Percentiles rank a stretch among this genome's conserved stretches.
These are phyloP conservation scores for Melastoma malabathricum DNA, from an alignment of 345 rosid species.

Conservation along the genomic window DNA sequence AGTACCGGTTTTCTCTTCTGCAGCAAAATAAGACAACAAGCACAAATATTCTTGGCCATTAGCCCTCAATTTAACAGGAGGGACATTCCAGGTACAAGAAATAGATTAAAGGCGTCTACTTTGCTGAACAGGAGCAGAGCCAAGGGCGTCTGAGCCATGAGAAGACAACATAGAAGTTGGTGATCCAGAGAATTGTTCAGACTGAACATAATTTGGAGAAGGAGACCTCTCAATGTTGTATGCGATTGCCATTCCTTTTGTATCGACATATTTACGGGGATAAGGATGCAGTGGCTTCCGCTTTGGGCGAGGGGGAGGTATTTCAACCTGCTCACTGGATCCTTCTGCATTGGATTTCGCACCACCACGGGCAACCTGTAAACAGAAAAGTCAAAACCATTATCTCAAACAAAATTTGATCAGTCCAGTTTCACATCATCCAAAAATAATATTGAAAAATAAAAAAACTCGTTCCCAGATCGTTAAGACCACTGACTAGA, in stretches of 20 bases:
- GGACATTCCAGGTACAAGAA: conserved; percentile 44
- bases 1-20: conserved; percentile 19
- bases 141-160: conserved; percentile 23
- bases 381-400: conserved; percentile 7
- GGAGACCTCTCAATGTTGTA: conserved; percentile 23
- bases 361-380: conserved; percentile 50
- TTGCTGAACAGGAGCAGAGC: conserved; percentile 25
- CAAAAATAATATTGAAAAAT: background rate
- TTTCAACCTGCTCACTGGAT: conserved; percentile 35
- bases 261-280: conserved; percentile 45
- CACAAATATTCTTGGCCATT: conserved; percentile 14
- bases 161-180: conserved; percentile 52
- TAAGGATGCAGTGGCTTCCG: conserved; percentile 74
- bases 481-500: too few species aligned
- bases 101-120: conserved; percentile 43
- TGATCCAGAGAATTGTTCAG: conserved; percentile 37
- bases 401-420: background rate
- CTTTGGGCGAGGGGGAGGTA: conserved; percentile 92
- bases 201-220: conserved; percentile 22
- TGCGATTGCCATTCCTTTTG: conserved; percentile 12
- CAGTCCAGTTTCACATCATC: background rate
- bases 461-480: background rate
- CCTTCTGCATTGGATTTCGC: conserved; percentile 15
- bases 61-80: conserved; percentile 9
- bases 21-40: conserved; percentile 14